Conservation (phyloP, 306 rosid genomes). For the Hippophae tibetana region DNA sequence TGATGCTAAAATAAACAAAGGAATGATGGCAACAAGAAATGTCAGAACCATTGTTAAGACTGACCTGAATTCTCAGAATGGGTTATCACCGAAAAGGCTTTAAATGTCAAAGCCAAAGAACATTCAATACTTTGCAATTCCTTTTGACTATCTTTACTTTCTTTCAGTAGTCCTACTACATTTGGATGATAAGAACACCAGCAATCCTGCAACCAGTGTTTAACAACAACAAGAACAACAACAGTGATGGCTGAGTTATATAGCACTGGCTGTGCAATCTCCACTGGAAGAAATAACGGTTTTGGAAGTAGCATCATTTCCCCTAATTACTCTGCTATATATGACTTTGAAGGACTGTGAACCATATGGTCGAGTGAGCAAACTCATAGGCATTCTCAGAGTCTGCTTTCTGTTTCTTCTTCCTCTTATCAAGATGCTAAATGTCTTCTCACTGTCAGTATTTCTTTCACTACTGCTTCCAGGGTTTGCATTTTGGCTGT, state of each 20-base stretch:
- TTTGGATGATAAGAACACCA: background rate
- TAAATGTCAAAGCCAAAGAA: constrained; percentile 25
- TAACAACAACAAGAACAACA: constrained; percentile 8
- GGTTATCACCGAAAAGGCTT: constrained; percentile 17
- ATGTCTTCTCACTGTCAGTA: constrained; percentile 72
- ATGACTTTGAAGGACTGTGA: constrained; percentile 87
- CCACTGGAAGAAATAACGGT: constrained; percentile 44
- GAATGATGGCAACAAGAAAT: background rate
- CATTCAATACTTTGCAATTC: constrained; percentile 16
- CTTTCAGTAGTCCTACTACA: constrained; percentile 25
- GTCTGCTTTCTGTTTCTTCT: constrained; percentile 92
- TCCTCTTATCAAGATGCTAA: constrained; percentile 86
- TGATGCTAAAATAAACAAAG: too few species aligned
- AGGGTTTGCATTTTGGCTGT: constrained; percentile 23
- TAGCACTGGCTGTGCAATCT: constrained; percentile 73
- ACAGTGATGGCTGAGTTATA: constrained; percentile 27
- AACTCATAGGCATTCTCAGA: constrained; percentile 86
- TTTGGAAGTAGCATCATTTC: constrained; percentile 58
- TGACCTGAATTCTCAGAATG: constrained; percentile 30
- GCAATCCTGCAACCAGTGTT: too few species aligned
- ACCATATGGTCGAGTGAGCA: constrained; percentile 81
- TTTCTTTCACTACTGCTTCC: constrained; percentile 32
- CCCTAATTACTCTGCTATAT: constrained; percentile 77
- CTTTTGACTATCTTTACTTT: constrained; percentile 10
- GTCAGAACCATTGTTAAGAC: constrained; percentile 12